phyloP scores from a whole-genome alignment of 805 yeast species.

The Millerozyma miso region DNA sequence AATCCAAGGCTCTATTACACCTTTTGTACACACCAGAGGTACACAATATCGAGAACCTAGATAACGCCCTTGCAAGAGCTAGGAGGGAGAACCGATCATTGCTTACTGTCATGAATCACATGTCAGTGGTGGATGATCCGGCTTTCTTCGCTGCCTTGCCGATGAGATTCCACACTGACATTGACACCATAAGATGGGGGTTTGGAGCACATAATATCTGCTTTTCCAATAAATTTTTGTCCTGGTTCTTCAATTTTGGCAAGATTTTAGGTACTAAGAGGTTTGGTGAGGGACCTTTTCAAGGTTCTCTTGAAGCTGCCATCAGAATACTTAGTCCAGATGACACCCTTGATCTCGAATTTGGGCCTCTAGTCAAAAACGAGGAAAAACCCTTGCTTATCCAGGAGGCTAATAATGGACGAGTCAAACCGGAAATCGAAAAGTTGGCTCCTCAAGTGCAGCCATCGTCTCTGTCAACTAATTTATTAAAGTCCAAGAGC shows the following conservation, averaged over 20 bases:
- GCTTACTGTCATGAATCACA: conserved; percentile 87
- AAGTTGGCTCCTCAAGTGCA: conserved; percentile 17
- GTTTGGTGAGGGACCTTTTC: conserved; percentile 92
- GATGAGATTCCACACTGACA: conserved; percentile 54
- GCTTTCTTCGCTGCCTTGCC: conserved; percentile 85
- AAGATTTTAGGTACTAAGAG: conserved; percentile 83
- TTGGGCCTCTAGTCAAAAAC: conserved; percentile 25
- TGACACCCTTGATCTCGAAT: conserved; percentile 53
- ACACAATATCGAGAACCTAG: conserved; percentile 59
- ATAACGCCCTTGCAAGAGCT: conserved; percentile 59
- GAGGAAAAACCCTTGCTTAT: conserved; percentile 28
- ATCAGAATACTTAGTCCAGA: conserved; percentile 76
- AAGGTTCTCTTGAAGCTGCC: conserved; percentile 83
- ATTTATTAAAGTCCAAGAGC: conserved; percentile 28
- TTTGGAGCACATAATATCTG: conserved; percentile 91
- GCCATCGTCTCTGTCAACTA: conserved; percentile 28
- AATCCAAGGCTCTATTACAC: conserved; percentile 58
- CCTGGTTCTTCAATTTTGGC: conserved; percentile 77
- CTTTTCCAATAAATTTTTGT: conserved; percentile 50
- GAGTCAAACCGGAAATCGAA: neutral
- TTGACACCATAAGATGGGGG: conserved; percentile 84
- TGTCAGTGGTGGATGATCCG: conserved; percentile 92
- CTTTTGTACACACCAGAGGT: conserved; percentile 62
- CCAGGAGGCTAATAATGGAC: conserved; percentile 32
- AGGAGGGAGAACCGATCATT: conserved; percentile 67